Evolutionary conservation across 2,329 filamentous ascomycete genomes (phyloP), one percentile per base, ranked within the genome.

Genomic region (Tolypocladium album): DNA sequence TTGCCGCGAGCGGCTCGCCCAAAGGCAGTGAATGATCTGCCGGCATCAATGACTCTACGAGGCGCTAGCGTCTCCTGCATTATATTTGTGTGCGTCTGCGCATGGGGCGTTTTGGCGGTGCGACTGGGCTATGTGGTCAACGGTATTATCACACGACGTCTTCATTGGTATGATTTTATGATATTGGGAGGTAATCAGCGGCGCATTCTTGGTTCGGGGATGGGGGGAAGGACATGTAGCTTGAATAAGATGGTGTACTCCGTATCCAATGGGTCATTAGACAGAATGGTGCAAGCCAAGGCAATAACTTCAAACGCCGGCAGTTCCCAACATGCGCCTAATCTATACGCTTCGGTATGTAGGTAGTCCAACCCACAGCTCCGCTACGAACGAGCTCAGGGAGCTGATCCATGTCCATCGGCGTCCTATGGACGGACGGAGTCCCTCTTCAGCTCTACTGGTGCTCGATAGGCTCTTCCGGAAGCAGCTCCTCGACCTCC

Each of bases 381-480:
- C 20, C 20, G 12, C 11, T 15, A 11, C 20, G 11, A 55, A 38
- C 20, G 13, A 22, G 20, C 17, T 53, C 27, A 36, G 6, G 7
- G n/a, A 22, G 50, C 20, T 11, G 31, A 20, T 22, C 17, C 31
- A 55, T 27, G n/a, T 15, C 17, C 36, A 53, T 13, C 15, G 43
- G 22, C 27, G 20, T 24, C 52, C 50, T 5, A n/a, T 36, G 20
- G 50, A 53, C 34, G 34, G 34, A 36, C 6, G 50, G 27, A 22
- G 31, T 53, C 24, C 27, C 39, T 34, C 38, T 13, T 24, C 17
- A 15, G 43, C 27, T 55, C 65, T 64, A 75, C 36, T 67, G 65
- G 50, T 94, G 90, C 75, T 95, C 90, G 63, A 95, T 89, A 0
- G 90, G 90, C 62, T 92, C 89, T 72, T 95, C 91, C 0, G 89